These are phyloP conservation scores for Pythium coloratum DNA, from an alignment of 352 stramenopile genomes.

Conservation along the genomic window DNA sequence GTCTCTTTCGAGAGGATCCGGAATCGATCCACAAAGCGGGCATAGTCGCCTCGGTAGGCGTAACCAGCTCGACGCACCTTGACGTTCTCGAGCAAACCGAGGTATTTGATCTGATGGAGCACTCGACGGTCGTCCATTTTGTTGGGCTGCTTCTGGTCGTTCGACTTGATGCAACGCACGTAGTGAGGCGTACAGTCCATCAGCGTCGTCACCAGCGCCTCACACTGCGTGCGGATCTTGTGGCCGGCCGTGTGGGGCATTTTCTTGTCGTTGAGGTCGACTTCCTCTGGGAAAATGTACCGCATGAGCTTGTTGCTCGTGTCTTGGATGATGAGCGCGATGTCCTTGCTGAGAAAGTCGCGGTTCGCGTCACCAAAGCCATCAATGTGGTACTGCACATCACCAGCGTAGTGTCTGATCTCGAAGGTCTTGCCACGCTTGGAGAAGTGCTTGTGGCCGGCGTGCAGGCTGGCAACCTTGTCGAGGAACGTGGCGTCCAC, in stretches of 20 bases:
- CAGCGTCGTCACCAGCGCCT: constrained; percentile 82
- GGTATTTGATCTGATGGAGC: constrained; percentile 87
- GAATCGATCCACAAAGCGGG: constrained; percentile 85
- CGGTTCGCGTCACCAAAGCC: constrained; percentile 82
- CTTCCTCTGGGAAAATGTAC: constrained; percentile 84
- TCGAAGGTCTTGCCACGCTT: constrained; percentile 87
- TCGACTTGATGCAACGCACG: constrained; percentile 92
- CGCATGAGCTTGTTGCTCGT: constrained; percentile 85
- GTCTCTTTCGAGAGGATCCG: constrained; percentile 79
- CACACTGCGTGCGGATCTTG: constrained; percentile 86
- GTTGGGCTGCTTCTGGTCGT: constrained; percentile 87
- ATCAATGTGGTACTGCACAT: constrained; percentile 83
- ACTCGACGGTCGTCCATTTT: constrained; percentile 86
- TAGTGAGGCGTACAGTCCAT: constrained; percentile 92
- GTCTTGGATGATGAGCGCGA: constrained; percentile 76
- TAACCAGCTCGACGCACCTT: constrained; percentile 85
- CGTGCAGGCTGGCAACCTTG: constrained; percentile 70
- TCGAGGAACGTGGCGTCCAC: constrained; percentile 83
- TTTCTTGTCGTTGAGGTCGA: constrained; percentile 80
- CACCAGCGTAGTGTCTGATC: constrained; percentile 85
- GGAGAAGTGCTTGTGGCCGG: constrained; percentile 70
- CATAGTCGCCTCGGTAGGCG: constrained; percentile 85
- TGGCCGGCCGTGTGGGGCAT: constrained; percentile 79
- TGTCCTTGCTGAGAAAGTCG: constrained; percentile 84
- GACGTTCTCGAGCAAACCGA: constrained; percentile 87